Evolutionary conservation across 176 grass and related monocot genomes (phyloP).

Genomic region (Avena sativa): DNA sequence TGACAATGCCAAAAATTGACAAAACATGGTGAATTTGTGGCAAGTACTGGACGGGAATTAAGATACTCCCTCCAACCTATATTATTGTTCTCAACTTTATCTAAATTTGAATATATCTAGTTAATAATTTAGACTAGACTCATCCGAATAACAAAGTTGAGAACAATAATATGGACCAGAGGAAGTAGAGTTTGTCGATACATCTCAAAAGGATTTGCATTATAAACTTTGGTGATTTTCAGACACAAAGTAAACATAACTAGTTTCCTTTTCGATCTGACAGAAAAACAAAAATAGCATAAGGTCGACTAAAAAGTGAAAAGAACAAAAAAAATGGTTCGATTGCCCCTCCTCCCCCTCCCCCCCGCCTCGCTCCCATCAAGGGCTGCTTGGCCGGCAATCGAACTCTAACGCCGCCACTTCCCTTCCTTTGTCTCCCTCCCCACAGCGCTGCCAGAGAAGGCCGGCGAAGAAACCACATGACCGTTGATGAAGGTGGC

Average conservation of each 20-base stretch:
- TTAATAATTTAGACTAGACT: too few relatives aligned
- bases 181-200: too few relatives aligned
- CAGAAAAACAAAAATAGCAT: neutral
- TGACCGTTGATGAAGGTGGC: neutral
- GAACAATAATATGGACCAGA: too few relatives aligned
- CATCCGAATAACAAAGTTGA: too few relatives aligned
- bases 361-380: neutral
- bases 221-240: neutral
- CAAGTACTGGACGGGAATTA: neutral
- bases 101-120: too few relatives aligned
- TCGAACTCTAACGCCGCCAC: neutral
- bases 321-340: neutral
- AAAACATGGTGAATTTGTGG: too few relatives aligned
- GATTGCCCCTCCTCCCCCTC: neutral
- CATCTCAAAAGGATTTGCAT: neutral
- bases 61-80: too few relatives aligned
- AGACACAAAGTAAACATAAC: neutral
- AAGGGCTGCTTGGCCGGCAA: neutral
- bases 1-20: too few relatives aligned
- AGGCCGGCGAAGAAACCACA: fast-evolving
- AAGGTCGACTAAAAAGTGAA: neutral
- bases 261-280: neutral
- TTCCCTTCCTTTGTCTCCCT: neutral
- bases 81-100: too few relatives aligned
- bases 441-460: neutral